phyloP scores from a whole-genome alignment of 768 basidiomycete species.

The Hortiboletus campestris region DNA sequence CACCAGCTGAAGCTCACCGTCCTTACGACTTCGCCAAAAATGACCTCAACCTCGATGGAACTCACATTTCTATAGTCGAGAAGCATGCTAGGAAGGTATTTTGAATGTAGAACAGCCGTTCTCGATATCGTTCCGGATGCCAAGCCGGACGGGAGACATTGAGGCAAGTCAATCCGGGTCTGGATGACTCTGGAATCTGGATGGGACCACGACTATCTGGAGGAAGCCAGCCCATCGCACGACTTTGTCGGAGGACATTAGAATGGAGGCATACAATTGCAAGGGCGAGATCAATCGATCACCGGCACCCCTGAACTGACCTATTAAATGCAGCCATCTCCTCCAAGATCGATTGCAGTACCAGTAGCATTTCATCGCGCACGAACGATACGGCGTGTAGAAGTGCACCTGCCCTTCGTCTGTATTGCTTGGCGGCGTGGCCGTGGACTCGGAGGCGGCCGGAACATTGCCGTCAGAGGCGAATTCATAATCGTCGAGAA shows the following conservation, averaged over 20 bases:
- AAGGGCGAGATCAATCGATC: background rate
- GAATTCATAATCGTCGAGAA: slow-evolving; percentile 49
- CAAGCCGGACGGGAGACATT: slow-evolving; percentile 46
- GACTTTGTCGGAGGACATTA: slow-evolving; percentile 11
- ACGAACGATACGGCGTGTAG: slow-evolving; percentile 43
- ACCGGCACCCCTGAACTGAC: slow-evolving; percentile 26
- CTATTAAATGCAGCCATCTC: slow-evolving; percentile 47
- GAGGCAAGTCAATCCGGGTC: too few species aligned
- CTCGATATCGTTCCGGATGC: slow-evolving; percentile 38
- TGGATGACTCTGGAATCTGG: too few species aligned
- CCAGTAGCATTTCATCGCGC: slow-evolving; percentile 43
- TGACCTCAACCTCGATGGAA: slow-evolving; percentile 67
- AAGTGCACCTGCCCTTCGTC: slow-evolving; percentile 25
- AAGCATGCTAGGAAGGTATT: slow-evolving; percentile 59
- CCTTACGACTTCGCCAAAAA: slow-evolving; percentile 51
- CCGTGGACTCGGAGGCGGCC: slow-evolving; percentile 35
- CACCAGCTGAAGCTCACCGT: slow-evolving; percentile 1
- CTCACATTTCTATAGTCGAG: slow-evolving; percentile 47
- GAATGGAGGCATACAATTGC: background rate
- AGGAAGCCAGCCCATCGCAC: slow-evolving; percentile 39
- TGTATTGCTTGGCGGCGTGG: background rate
- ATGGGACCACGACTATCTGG: too few species aligned
- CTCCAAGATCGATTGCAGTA: slow-evolving; percentile 42
- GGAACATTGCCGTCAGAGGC: slow-evolving; percentile 51
- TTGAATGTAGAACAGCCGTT: slow-evolving; percentile 40